phyloP scores from a whole-genome alignment of 2,329 filamentous ascomycete species.

The Xylariaceae sp. region DNA sequence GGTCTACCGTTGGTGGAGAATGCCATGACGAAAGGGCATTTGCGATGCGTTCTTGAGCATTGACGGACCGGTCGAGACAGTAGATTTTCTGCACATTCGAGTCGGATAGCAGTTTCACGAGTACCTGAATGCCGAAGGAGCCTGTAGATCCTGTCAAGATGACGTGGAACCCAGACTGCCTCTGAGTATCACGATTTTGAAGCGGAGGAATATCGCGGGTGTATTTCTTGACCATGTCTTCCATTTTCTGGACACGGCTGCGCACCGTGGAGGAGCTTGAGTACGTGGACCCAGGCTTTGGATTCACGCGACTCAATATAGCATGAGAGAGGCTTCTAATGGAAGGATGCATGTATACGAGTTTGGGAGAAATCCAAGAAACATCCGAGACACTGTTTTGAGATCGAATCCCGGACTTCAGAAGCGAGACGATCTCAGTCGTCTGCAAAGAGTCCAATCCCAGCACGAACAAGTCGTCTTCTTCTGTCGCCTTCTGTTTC shows the following conservation, averaged over 20 bases:
- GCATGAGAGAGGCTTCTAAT: slow-evolving; percentile 10
- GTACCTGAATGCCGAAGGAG: slow-evolving; percentile 38
- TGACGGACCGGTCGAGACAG: slow-evolving; percentile 24
- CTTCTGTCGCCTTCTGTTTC: not conserved
- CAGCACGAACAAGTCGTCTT: slow-evolving; percentile 18
- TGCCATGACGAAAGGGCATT: slow-evolving; percentile 5
- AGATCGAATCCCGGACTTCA: slow-evolving; percentile 12
- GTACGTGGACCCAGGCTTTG: not conserved
- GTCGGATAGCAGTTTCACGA: slow-evolving; percentile 33
- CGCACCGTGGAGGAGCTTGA: not conserved
- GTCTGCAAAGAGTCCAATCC: slow-evolving; percentile 24
- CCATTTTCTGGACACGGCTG: slow-evolving; percentile 1
- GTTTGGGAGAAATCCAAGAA: slow-evolving; percentile 7
- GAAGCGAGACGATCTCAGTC: slow-evolving; percentile 17
- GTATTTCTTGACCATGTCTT: slow-evolving; percentile 10
- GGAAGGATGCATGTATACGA: slow-evolving; percentile 21
- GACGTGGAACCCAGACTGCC: slow-evolving; percentile 12
- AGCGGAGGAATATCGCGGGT: not conserved
- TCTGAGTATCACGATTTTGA: not conserved
- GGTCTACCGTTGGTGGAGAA: slow-evolving; percentile 1
- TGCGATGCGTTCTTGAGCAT: slow-evolving; percentile 12
- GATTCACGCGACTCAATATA: not conserved
- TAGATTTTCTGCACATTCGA: slow-evolving; percentile 31
- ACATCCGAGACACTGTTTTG: not conserved
- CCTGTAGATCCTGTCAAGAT: slow-evolving; percentile 41